Percentiles rank a stretch among this genome's conserved stretches.
These are phyloP conservation scores for Cladosporium velox DNA, from an alignment of 2,329 filamentous ascomycete genomes.

Conservation along the genomic window DNA sequence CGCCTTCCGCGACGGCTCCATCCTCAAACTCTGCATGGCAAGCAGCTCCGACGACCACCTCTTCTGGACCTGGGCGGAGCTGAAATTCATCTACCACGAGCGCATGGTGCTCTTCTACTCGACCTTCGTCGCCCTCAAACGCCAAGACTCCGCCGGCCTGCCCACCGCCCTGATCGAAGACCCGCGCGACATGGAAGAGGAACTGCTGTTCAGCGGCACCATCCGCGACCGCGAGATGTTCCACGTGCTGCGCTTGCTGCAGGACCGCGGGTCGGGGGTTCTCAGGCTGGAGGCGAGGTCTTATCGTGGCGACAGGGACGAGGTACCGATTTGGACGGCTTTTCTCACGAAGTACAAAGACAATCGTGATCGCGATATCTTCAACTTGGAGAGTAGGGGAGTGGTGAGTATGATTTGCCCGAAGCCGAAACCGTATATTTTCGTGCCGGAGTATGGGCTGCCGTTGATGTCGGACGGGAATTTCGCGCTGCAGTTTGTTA, in stretches of 20 bases:
- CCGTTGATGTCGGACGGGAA: constrained; percentile 30
- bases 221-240: constrained; percentile 51
- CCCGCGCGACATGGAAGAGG: constrained; percentile 38
- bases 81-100: constrained; percentile 59
- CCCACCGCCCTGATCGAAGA: constrained; percentile 12
- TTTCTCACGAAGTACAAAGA: constrained; percentile 54
- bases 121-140: constrained; percentile 59
- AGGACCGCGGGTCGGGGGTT: constrained; percentile 53
- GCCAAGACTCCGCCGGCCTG: constrained; percentile 32
- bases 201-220: constrained; percentile 53
- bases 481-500: constrained; percentile 32
- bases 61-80: constrained; percentile 52
- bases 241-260: constrained; percentile 58
- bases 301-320: constrained; percentile 53
- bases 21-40: constrained; percentile 41
- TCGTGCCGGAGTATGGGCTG: constrained; percentile 54
- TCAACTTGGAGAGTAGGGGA: constrained; percentile 42
- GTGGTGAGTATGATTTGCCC: constrained; percentile 48
- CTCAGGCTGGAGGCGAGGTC: constrained; percentile 60
- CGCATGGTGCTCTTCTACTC: constrained; percentile 62
- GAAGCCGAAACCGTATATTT: constrained; percentile 55
- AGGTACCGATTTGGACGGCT: constrained; percentile 63
- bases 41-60: constrained; percentile 40
- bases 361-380: constrained; percentile 47
- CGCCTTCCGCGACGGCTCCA: constrained; percentile 44